Base-by-base conservation (phyloP, 1,284 basidiomycete genomes). In the Moniliella sp. region DNA sequence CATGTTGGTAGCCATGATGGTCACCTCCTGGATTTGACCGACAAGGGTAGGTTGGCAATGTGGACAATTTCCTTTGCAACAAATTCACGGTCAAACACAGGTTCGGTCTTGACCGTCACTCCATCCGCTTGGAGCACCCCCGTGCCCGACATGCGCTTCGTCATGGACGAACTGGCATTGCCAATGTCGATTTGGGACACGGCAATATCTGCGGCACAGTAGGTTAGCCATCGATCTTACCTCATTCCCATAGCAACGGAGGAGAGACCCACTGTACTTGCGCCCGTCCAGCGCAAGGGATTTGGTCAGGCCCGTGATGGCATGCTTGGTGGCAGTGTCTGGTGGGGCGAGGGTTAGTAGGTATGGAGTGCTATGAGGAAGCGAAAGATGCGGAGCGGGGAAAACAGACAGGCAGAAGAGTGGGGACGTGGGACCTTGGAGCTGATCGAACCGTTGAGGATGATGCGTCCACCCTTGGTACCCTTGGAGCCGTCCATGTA, bases 171-270 rank as follows among this genome's bases (percentile, higher is more conserved):
- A 3, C 42, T 40, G 9, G 46, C 48, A 19, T 51, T 51, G 3
- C 48, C 48, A 4, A 51, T 33, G 18, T 51, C 48, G 25, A 51
- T 43, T 32, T 51, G 48, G 36, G n/a, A n/a, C n/a, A n/a, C n/a
- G n/a, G n/a, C n/a, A n/a, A n/a, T n/a, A n/a, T n/a, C n/a, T n/a
- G n/a, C n/a, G n/a, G n/a, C n/a, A n/a, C n/a, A n/a, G n/a, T n/a
- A n/a, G n/a, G n/a, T n/a, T n/a, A n/a, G n/a, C n/a, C n/a, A n/a
- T n/a, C n/a, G n/a, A n/a, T n/a, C n/a, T n/a, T n/a, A n/a, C n/a
- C n/a, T n/a, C n/a, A n/a, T n/a, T n/a, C n/a, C n/a, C n/a, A n/a
- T n/a, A n/a, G n/a, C n/a, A n/a, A n/a, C n/a, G n/a, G n/a, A n/a
- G n/a, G n/a, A n/a, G n/a, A n/a, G n/a, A n/a, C n/a, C n/a, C n/a